Evolutionary conservation across 352 stramenopile genomes (phyloP), one percentile per base, ranked within the genome.

Genomic region (Phytophthora litchii): DNA sequence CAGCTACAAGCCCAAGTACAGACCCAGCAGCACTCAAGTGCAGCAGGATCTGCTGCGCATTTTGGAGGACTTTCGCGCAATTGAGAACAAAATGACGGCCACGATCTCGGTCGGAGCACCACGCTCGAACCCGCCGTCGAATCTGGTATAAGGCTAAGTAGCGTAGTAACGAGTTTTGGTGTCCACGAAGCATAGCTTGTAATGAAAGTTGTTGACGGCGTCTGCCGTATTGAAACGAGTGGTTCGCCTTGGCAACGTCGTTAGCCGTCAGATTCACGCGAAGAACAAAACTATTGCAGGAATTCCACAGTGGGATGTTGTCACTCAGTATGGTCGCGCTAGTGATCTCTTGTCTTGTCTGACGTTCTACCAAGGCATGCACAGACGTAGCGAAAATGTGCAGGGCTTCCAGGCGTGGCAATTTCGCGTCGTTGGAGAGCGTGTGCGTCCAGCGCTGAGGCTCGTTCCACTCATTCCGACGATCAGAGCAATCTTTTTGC

Each of bases 11-110:
- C 70, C 67, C 7, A 69, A 70, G 25, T 60, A 74, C 36, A 67
- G 70, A 25, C 70, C 70, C 4, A 76, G 70, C 40, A 74, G 61
- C 43, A 56, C 65, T 25, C 70, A 78, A 27, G 62, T 78, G 35
- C 70, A 75, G 16, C 53, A 67, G 32, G 53, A 70, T 19, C 50
- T 78, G 20, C 27, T 66, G 35, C 66, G 63, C 17, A 72, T 72
- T 49, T 51, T 78, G 20, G 62, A 76, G 4, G 66, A 78, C 17
- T 61, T 75, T 17, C 67, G 56, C 1, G 55, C 54, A 31, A 50
- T 65, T 13, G 57, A 69, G 44, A 64, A 40, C 17, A 55, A 72
- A 4, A 57, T 49, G 56, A 66, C 52, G 40, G 57, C 53, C 0
- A 72, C 56, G 13, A 68, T 69, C 17, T 64, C 55, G 10, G 25